Base-by-base conservation (phyloP, 2,329 filamentous ascomycete species). In the Endocalyx cinctus region DNA sequence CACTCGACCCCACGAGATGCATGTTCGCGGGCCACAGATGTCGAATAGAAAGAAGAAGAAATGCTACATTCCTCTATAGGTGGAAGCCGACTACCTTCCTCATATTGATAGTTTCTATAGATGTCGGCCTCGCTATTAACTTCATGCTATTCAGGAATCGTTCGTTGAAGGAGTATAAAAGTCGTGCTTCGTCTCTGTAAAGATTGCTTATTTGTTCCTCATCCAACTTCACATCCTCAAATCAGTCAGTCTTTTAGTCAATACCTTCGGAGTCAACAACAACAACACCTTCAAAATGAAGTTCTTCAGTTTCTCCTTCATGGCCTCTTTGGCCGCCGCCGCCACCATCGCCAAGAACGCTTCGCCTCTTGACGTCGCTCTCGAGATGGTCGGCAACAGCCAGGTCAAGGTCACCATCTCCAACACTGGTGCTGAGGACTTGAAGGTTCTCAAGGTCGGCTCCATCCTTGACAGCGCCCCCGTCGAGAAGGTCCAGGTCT, bases 361-460 rank as follows among this genome's bases (percentile, higher is more conserved):
- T 49, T 49, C 60, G 29, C 61, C 65, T 34, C 52, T 70, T 31
- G 56, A 65, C 14, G 64, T 70, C 39, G 57, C 66, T 48, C 62
- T 74, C 35, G 57, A 69, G 51, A 58, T 66, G 45, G 52, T 63
- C 15, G 67, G 66, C 37, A 75, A 76, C 57, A 66, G 70, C n/a
- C 62, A 60, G 34, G 62, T 77, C 43, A 73, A 72, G 58, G 69
- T 71, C 18, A 56, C 59, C 28, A 60, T 77, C 38, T 74, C 67
- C 43, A 77, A 77, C 62, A 71, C 59, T 19, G 72, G 71, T 28
- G 58, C 59, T 28, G 58, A 56, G 29, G 60, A 60, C 36, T 50
- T 77, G 41, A 72, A 73, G 54, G 49, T 77, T 17, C 57, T 77
- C 41, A 74, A 66, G 59, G 63, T 65, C 27, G 72, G 72, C 20